Base-by-base conservation (phyloP, 352 stramenopile genomes). In the Phytopythium aichiense region DNA sequence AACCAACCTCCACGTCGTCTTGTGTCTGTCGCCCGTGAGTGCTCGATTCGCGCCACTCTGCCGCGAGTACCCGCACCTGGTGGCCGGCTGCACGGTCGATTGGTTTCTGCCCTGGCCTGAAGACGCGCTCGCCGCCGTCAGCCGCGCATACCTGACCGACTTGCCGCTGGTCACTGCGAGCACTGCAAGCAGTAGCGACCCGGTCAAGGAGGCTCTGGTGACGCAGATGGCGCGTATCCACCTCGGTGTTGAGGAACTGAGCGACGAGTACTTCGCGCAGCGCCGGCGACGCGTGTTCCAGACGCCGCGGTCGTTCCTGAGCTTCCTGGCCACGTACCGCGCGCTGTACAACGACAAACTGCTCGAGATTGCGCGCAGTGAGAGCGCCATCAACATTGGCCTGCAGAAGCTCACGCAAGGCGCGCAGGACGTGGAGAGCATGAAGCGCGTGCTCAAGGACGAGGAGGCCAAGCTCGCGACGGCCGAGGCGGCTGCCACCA, bases 81-180 rank as follows among this genome's bases (percentile, higher is more conserved):
- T 97, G 40, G 91, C 70, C 60, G 88, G 87, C 11, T 96, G 81
- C 54, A 96, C 84, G 7, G 88, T 97, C 53, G 84, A 98, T 65
- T 97, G 89, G 88, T 97, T 96, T 63, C 64, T 97, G 45, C 71
- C 88, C 6, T 98, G 91, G 90, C 91, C 91, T 1, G 72, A 89
- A 40, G 84, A 97, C 57, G 91, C 91, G 4, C 76, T 98, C 4
- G 74, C 89, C 1, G 88, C 86, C 18, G 90, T 98, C 22, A 87
- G 73, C 55, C 67, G 89, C 18, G 89, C 87, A 4, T 95, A 88
- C 60, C 68, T 97, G 18, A 76, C 79, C 7, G 69, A 76, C 50
- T 89, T 95, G 33, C 25, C 65, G 8, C 72, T 97, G 11, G 84
- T 96, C 45, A 45, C 31, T 20, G 84, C 79, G 5, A 56, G 80